Percentiles rank a stretch among this genome's conserved stretches.
phyloP scores from a whole-genome alignment of 2,329 filamentous ascomycete species.

The Plectosphaerella cucumerina region DNA sequence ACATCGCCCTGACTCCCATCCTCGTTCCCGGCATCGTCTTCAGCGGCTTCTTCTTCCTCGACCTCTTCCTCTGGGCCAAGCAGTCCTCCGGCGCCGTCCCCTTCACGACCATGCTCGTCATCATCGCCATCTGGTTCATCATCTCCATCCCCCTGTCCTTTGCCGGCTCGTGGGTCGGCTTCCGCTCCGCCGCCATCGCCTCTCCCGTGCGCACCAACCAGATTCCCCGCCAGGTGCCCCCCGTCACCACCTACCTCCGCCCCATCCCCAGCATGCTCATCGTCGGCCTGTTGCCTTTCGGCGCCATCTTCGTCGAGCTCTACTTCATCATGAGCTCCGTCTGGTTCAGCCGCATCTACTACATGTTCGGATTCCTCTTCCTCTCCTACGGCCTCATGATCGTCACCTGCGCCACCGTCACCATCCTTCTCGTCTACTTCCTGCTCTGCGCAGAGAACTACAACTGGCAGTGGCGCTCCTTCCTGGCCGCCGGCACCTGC shows the following conservation, averaged over 20 bases:
- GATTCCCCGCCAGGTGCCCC: slow-evolving; percentile 94
- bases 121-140: slow-evolving; percentile 92
- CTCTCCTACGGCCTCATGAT: slow-evolving; percentile 97
- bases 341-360: slow-evolving; percentile 98
- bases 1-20: slow-evolving; percentile 82
- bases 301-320: slow-evolving; percentile 94
- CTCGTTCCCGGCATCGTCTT: slow-evolving; percentile 87
- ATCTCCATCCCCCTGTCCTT: slow-evolving; percentile 92
- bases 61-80: slow-evolving; percentile 95
- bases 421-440: slow-evolving; percentile 93
- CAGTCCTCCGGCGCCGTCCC: slow-evolving; percentile 90
- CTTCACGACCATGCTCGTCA: slow-evolving; percentile 93
- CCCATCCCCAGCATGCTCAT: slow-evolving; percentile 87
- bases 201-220: slow-evolving; percentile 92
- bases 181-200: slow-evolving; percentile 68
- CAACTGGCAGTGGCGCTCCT: slow-evolving; percentile 97
- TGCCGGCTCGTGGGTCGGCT: slow-evolving; percentile 88
- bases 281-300: slow-evolving; percentile 89
- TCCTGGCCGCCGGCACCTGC: slow-evolving; percentile 85
- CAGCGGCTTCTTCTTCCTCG: slow-evolving; percentile 82
- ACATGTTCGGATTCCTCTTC: slow-evolving; percentile 99
- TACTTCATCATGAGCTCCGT: slow-evolving; percentile 99
- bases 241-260: slow-evolving; percentile 74
- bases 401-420: slow-evolving; percentile 87
- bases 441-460: slow-evolving; percentile 95